These are phyloP conservation scores for Gyrodon lividus DNA, from an alignment of 768 basidiomycete genomes.

Conservation along the genomic window DNA sequence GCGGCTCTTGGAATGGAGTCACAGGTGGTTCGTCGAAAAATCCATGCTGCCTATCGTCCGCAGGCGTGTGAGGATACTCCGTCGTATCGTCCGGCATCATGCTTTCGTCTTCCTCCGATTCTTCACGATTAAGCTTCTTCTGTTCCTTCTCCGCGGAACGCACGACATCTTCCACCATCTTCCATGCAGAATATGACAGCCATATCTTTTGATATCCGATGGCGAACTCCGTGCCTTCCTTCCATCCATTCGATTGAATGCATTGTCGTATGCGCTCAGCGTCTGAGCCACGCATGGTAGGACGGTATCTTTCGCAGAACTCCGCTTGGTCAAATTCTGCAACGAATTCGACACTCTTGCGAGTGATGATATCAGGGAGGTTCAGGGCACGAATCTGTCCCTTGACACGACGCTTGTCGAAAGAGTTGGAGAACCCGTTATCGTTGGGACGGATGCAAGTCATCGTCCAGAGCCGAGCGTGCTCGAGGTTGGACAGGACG, in stretches of 20 bases:
- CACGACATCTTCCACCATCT: slow-evolving; percentile 56
- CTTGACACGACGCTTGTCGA: slow-evolving; percentile 63
- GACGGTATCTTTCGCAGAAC: slow-evolving; percentile 55
- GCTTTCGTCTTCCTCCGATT: slow-evolving; percentile 48
- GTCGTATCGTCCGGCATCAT: slow-evolving; percentile 38
- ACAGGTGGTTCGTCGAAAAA: slow-evolving; percentile 32
- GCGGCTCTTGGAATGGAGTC: slow-evolving; percentile 31
- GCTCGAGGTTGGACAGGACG: slow-evolving; percentile 45
- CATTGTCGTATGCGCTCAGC: slow-evolving; percentile 50
- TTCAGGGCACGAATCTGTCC: slow-evolving; percentile 53
- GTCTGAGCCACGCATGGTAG: slow-evolving; percentile 47
- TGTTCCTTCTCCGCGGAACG: slow-evolving; percentile 51
- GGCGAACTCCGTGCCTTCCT: slow-evolving; percentile 52
- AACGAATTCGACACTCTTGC: slow-evolving; percentile 49
- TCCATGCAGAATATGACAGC: slow-evolving; percentile 57
- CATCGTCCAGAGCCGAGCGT: slow-evolving; percentile 52
- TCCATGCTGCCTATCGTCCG: slow-evolving; percentile 29
- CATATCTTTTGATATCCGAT: slow-evolving; percentile 54
- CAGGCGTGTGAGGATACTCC: slow-evolving; percentile 38
- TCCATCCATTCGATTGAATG: slow-evolving; percentile 50
- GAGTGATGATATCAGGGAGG: slow-evolving; percentile 51
- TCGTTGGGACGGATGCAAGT: slow-evolving; percentile 66
- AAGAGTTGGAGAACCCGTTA: slow-evolving; percentile 58
- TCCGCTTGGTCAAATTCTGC: slow-evolving; percentile 46
- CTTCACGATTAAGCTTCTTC: slow-evolving; percentile 40